These are phyloP conservation scores for Calonectria naviculata DNA, from an alignment of 2,329 filamentous ascomycete species.

Conservation along the genomic window DNA sequence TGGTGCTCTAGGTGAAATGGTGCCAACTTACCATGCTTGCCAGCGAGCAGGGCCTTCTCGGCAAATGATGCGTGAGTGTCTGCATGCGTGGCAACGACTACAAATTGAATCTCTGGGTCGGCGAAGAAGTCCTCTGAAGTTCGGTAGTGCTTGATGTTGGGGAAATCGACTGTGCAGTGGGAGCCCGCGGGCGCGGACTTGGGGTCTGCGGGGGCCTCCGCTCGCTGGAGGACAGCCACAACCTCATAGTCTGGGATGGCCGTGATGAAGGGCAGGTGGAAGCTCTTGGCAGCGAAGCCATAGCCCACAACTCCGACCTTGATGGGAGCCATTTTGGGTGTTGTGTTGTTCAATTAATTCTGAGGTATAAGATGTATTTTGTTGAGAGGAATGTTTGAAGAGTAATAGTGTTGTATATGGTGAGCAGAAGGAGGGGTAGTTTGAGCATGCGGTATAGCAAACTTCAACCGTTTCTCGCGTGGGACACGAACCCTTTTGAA, in stretches of 20 bases:
- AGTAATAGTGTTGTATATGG: neutral
- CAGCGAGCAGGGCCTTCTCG: constrained; percentile 25
- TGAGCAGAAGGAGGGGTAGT: neutral
- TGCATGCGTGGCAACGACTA: constrained; percentile 58
- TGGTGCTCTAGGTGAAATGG: too few relatives aligned
- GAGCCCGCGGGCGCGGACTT: constrained; percentile 41
- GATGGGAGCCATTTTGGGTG: constrained; percentile 42
- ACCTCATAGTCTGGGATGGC: constrained; percentile 58
- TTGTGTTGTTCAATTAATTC: neutral
- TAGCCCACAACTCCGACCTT: constrained; percentile 64
- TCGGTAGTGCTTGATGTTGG: constrained; percentile 65
- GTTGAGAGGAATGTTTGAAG: too few relatives aligned
- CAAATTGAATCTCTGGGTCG: constrained; percentile 68
- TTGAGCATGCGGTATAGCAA: neutral
- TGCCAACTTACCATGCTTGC: constrained; percentile 33
- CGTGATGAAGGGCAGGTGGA: constrained; percentile 62
- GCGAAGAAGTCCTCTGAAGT: constrained; percentile 68
- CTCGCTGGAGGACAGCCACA: constrained; percentile 60
- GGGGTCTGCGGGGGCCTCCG: constrained; percentile 47
- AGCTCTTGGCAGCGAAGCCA: constrained; percentile 58
- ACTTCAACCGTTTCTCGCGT: too few relatives aligned
- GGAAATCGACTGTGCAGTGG: constrained; percentile 61
- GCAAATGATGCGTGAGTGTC: constrained; percentile 34
- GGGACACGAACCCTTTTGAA: neutral
- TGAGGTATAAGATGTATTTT: neutral